phyloP scores from a whole-genome alignment of 2,329 filamentous ascomycete species.

The Apiospora kogelbergensis region DNA sequence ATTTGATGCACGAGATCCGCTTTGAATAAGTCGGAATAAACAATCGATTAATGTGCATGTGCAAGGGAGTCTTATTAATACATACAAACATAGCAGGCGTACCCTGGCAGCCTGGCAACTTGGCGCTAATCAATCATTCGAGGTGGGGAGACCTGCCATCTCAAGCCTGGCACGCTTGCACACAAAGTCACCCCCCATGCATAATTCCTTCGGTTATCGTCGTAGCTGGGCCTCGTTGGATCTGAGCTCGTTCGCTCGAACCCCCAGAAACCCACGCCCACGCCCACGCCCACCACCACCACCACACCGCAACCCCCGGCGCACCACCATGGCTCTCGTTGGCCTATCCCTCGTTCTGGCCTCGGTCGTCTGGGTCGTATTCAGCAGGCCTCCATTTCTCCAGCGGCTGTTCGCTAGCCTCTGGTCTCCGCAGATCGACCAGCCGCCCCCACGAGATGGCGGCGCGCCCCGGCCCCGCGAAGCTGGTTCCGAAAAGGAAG shows the following conservation, averaged over 20 bases:
- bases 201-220: conserved; percentile 3
- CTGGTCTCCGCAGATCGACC: conserved; percentile 30
- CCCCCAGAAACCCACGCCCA: neutral
- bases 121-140: conserved; percentile 3
- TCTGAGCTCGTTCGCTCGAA: neutral
- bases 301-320: conserved; percentile 10
- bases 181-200: neutral
- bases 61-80: too few species aligned
- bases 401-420: conserved; percentile 35
- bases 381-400: conserved; percentile 53
- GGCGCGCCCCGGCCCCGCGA: neutral
- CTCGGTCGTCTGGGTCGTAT: conserved; percentile 56
- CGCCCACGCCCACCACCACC: neutral
- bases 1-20: neutral
- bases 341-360: conserved; percentile 63
- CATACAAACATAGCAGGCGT: too few species aligned
- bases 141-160: neutral
- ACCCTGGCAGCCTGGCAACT: neutral
- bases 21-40: neutral
- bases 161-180: neutral
- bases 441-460: conserved; percentile 19
- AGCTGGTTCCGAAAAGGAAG: conserved; percentile 18
- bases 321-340: conserved; percentile 60
- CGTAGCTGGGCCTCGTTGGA: neutral
- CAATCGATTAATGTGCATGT: neutral